These are phyloP conservation scores for Apiospora saccharicola DNA, from an alignment of 2,329 filamentous ascomycete species.

Conservation along the genomic window DNA sequence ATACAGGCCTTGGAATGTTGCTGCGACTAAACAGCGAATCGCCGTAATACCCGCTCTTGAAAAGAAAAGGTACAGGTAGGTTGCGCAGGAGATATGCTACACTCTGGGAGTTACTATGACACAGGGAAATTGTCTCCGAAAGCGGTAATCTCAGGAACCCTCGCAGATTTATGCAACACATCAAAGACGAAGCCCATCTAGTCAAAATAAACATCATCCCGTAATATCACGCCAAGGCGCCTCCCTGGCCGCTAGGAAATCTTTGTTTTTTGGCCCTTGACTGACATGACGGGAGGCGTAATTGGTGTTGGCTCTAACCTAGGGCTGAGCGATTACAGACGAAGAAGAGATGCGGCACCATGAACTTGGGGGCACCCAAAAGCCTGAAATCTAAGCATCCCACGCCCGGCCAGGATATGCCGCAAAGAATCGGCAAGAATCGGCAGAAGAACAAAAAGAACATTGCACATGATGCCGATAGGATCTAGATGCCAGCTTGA, in stretches of 20 bases:
- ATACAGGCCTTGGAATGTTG: background rate
- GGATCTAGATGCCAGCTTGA: background rate
- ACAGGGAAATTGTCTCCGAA: background rate
- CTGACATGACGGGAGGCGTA: background rate
- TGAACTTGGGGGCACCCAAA: background rate
- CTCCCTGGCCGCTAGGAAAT: background rate
- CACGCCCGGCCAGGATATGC: background rate
- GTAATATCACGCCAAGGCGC: background rate
- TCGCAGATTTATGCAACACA: background rate
- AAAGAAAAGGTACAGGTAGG: background rate
- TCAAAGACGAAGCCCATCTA: background rate
- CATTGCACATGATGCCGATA: background rate
- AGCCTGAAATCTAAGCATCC: background rate
- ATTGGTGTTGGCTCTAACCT: background rate
- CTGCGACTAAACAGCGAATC: background rate
- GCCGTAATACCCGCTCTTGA: background rate
- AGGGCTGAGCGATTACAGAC: background rate
- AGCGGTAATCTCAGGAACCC: background rate
- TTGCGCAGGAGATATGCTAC: background rate
- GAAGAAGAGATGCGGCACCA: background rate
- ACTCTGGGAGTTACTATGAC: background rate
- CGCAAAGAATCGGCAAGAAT: background rate
- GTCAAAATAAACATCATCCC: background rate
- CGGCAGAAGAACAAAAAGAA: background rate
- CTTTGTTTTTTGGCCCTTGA: background rate